These are phyloP conservation scores for Ceratocystis colombiana DNA, from an alignment of 2,329 filamentous ascomycete species.

Conservation along the genomic window DNA sequence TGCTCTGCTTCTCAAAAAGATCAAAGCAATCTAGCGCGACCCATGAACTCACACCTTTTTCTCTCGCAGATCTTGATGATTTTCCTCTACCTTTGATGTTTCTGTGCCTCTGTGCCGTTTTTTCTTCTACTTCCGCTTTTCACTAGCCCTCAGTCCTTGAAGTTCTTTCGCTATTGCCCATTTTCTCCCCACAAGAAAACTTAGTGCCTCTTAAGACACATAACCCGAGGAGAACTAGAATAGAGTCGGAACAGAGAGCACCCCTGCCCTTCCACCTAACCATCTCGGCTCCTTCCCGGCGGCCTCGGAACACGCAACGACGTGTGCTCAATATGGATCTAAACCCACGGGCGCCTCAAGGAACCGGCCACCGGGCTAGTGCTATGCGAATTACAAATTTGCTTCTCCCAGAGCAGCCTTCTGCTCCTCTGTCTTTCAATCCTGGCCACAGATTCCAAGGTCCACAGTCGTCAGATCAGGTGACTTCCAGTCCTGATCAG, in stretches of 20 bases:
- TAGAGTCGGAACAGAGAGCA: background rate
- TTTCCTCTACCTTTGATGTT: background rate
- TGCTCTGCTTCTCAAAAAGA: background rate
- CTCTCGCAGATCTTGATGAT: slow-evolving; percentile 3
- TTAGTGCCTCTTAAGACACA: background rate
- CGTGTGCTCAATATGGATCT: slow-evolving; percentile 16
- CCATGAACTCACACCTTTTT: background rate
- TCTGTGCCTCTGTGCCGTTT: background rate
- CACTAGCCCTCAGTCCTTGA: background rate
- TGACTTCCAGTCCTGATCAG: background rate
- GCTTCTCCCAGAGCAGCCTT: slow-evolving; percentile 1
- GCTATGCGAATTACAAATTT: slow-evolving; percentile 19
- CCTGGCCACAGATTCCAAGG: background rate
- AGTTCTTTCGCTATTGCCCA: background rate
- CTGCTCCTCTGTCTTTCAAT: background rate
- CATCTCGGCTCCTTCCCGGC: slow-evolving; percentile 11
- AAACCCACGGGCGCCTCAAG: background rate
- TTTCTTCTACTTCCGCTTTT: too few species aligned
- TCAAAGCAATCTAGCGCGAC: background rate
- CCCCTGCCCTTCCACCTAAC: slow-evolving; percentile 4
- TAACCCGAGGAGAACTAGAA: background rate
- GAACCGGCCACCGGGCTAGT: slow-evolving; percentile 5
- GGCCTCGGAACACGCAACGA: slow-evolving; percentile 8
- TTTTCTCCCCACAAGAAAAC: background rate
- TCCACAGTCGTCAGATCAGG: background rate